Conservation (phyloP, 192 early-diverging fungal genomes). For the Oehlia diaphana region DNA sequence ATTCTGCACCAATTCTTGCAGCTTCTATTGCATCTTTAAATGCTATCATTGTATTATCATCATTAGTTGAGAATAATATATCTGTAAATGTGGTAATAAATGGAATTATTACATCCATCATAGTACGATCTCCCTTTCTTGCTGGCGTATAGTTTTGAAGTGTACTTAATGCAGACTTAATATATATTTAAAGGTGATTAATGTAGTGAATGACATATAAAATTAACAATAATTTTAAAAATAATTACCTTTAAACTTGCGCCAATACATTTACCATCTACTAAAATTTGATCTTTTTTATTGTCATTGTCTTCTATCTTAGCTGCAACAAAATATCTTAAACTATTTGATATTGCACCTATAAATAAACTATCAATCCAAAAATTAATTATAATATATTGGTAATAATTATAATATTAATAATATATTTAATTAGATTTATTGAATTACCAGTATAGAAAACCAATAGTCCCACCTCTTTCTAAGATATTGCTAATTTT, state of each 20-base stretch:
- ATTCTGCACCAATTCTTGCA: constrained; percentile 53
- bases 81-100: constrained; percentile 55
- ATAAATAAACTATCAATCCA: constrained; percentile 41
- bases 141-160: constrained; percentile 69
- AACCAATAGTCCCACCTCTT: constrained; percentile 81
- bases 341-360: background rate
- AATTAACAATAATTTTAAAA: background rate
- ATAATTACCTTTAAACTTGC: constrained; percentile 44
- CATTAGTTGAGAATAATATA: constrained; percentile 35
- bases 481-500: constrained; percentile 69
- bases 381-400: constrained; percentile 37
- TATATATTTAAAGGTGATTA: background rate
- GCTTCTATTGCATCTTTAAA: constrained; percentile 50
- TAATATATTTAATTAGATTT: background rate
- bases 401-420: background rate
- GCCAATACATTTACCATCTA: constrained; percentile 1
- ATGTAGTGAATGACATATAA: background rate
- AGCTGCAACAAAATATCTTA: background rate
- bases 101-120: constrained; percentile 70
- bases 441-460: constrained; percentile 68
- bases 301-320: background rate
- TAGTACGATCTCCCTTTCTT: constrained; percentile 69
- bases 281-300: background rate
- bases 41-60: constrained; percentile 37
- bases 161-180: constrained; percentile 47